Base-by-base conservation (phyloP, 2,329 filamentous ascomycete species). In the Sporothrix pallida region DNA sequence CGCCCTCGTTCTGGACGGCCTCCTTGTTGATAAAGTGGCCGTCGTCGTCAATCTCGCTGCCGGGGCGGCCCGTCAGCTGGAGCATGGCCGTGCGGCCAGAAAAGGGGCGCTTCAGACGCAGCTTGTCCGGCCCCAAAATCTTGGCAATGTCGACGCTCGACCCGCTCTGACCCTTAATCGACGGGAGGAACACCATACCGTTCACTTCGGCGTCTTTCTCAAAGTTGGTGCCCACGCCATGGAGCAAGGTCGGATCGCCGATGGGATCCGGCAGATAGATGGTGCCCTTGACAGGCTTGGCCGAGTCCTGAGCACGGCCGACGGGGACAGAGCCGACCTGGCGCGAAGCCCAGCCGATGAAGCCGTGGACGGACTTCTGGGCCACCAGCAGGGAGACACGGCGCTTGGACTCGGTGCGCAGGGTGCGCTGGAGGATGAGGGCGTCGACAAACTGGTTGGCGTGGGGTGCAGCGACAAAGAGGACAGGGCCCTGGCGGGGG, bases 361-460 rank as follows among this genome's bases (percentile, higher is more conserved):
- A 97, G 80, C 95, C 91, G 79, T 93, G 90, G 83, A 98, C 97
- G 2, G 95, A 98, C 81, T 98, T 98, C 78, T 97, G 95, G 26
- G 96, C 96, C 75, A 97, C 96, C 69, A 99, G 89, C 80, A 97
- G 95, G 71, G 94, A 94, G 74, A 97, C 93, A 72, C 96, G 93
- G 77, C 96, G 93, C 77, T 92, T 91, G 72, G 94, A 92, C 84
- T 98, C 95, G 80, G 89, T 91, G 77, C 93, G 92, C 74, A 98
- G 89, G 15, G 94, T 94, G 77, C 95, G 92, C 89, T 97, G 97
- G 71, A 99, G 88, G 77, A 98, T 92, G 70, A 99, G 88, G 72
- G 94, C 95, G 80, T 99, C 96, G 80, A 98, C 95, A 78, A 99
- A 99, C 91, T 97, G 94, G 82, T 99, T 99, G 75, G 95, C 95